Percentiles rank a stretch among this genome's conserved stretches.
Conservation (phyloP, 1,284 basidiomycete species). For the Mycosarcoma mackinlayi region DNA sequence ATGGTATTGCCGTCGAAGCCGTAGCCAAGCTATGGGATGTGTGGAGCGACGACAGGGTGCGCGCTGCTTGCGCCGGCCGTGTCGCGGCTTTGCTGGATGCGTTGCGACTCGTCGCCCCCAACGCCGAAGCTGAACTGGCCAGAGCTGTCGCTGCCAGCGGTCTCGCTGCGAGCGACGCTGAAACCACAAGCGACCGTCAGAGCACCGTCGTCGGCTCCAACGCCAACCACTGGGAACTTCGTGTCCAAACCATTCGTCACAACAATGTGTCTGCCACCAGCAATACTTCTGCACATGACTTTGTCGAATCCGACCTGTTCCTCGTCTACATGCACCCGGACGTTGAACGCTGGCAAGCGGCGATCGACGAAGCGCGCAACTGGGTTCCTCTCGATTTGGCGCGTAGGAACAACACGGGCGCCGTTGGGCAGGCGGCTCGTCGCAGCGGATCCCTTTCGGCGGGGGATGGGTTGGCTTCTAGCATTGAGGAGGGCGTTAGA, state of each 20-base stretch:
- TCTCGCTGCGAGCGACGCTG: not conserved
- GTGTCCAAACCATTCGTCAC: conserved; percentile 35
- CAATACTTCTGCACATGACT: conserved; percentile 9
- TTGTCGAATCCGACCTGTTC: conserved; percentile 46
- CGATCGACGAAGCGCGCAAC: conserved; percentile 33
- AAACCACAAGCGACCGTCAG: conserved; percentile 7
- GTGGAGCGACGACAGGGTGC: conserved; percentile 38
- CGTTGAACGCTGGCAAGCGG: conserved; percentile 26
- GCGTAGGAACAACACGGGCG: conserved; percentile 10
- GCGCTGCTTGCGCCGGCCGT: conserved; percentile 33
- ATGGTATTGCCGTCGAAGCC: conserved; percentile 19
- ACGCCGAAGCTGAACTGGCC: conserved; percentile 1
- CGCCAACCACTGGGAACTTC: conserved; percentile 30
- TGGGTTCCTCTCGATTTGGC: conserved; percentile 37
- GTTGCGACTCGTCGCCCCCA: conserved; percentile 31
- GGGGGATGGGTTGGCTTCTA: not conserved
- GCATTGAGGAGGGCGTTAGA: conserved; percentile 1
- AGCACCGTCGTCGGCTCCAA: conserved; percentile 28
- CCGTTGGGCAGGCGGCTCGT: not conserved
- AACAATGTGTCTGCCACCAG: conserved; percentile 14
- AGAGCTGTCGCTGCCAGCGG: not conserved
- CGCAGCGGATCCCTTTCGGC: not conserved
- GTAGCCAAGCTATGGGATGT: conserved; percentile 42
- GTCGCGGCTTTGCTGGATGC: conserved; percentile 31
- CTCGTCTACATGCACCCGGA: conserved; percentile 37